A percentile compares a stretch with the other conserved stretches of the same genome.
phyloP scores from a whole-genome alignment of 805 yeast species.

The Nakazawaea sp. region DNA sequence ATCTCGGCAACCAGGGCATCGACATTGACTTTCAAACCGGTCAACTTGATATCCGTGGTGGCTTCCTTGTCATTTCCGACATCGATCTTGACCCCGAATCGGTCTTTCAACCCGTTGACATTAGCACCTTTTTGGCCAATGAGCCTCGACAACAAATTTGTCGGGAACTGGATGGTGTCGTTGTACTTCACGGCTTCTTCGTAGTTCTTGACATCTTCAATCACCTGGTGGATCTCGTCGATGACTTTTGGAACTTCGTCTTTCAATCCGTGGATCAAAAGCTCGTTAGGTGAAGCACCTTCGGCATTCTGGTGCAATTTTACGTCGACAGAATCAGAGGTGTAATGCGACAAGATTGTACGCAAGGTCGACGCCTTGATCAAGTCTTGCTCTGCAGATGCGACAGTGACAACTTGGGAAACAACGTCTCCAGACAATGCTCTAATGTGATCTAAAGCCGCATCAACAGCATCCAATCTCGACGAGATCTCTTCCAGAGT shows the following conservation, averaged over 20 bases:
- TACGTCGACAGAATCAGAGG: conserved; percentile 30
- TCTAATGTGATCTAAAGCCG: conserved; percentile 51
- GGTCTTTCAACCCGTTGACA: conserved; percentile 60
- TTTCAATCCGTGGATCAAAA: conserved; percentile 66
- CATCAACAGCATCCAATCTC: conserved; percentile 48
- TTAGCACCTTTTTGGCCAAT: conserved; percentile 88
- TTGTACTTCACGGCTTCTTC: conserved; percentile 32
- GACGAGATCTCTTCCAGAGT: conserved; percentile 50
- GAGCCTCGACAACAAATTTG: conserved; percentile 62
- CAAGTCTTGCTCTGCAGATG: conserved; percentile 47
- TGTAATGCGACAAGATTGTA: conserved; percentile 23
- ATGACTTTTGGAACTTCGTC: conserved; percentile 50
- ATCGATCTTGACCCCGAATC: conserved; percentile 72
- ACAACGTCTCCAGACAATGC: conserved; percentile 48
- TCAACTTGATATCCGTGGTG: conserved; percentile 46
- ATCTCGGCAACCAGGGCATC: conserved; percentile 63
- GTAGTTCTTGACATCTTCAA: conserved; percentile 38
- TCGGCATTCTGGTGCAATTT: conserved; percentile 39
- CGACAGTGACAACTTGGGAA: conserved; percentile 43
- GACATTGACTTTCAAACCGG: conserved; percentile 76
- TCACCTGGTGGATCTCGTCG: conserved; percentile 43
- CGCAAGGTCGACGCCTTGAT: conserved; percentile 51
- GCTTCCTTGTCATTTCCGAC: conserved; percentile 39
- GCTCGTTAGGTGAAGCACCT: conserved; percentile 37
- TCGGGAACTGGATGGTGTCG: conserved; percentile 54